Evolutionary conservation across 192 early-diverging fungal genomes (phyloP).

Genomic region (Coemansia sp.): DNA sequence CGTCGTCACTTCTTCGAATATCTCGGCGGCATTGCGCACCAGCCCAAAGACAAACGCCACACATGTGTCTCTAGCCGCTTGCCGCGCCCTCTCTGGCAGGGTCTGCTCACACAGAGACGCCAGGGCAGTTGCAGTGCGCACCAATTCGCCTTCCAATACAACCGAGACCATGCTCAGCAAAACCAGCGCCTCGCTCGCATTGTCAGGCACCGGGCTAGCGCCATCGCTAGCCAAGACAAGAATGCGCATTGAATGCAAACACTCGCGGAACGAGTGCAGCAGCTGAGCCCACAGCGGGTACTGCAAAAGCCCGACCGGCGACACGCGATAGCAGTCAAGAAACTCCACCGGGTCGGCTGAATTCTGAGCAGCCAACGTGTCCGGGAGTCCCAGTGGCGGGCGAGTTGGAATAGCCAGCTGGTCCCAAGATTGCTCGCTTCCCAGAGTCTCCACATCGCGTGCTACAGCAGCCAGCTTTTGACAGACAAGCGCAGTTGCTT

Average conservation of each 20-base stretch:
- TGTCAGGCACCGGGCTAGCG: not conserved
- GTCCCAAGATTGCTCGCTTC: constrained; percentile 22
- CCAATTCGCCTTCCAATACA: constrained; percentile 48
- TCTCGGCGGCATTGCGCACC: constrained; percentile 44
- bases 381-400: constrained; percentile 31
- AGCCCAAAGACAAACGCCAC: constrained; percentile 51
- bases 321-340: constrained; percentile 34
- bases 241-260: constrained; percentile 45
- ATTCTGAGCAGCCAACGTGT: not conserved
- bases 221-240: constrained; percentile 46
- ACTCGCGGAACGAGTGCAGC: constrained; percentile 45
- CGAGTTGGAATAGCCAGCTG: constrained; percentile 39
- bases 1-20: constrained; percentile 47
- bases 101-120: constrained; percentile 11
- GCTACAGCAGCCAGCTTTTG: constrained; percentile 6
- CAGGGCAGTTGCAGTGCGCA: constrained; percentile 22
- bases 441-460: not conserved
- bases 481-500: constrained; percentile 14
- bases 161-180: constrained; percentile 43
- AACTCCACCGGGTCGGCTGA: constrained; percentile 14
- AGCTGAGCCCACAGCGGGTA: constrained; percentile 45
- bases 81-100: not conserved
- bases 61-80: constrained; percentile 17
- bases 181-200: constrained; percentile 12
- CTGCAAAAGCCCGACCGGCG: constrained; percentile 50